Base-by-base conservation (phyloP, 2,329 filamentous ascomycete genomes). In the Pseudocercospora eumusae region DNA sequence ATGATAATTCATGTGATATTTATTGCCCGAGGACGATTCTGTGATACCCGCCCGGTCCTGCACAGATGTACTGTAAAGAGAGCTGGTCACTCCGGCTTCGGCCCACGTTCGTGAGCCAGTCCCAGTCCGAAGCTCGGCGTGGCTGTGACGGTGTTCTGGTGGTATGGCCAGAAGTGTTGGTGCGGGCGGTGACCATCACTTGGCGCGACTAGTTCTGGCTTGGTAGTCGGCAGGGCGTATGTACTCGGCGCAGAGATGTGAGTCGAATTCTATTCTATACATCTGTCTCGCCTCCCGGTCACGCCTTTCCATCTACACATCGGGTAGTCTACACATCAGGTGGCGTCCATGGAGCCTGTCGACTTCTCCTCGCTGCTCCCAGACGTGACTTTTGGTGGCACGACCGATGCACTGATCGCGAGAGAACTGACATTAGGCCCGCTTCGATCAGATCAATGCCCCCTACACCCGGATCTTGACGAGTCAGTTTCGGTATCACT, bases 301-400 rank as follows among this genome's bases (percentile, higher is more conserved):
- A 47, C 47, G 47, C 49, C 47, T 50, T 40, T 53, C 44, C 21
- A 23, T 42, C 49, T 60, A 33, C 33, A 31, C 40, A n/a, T 31
- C 57, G 23, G 55, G 27, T n/a, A 33, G 33, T n/a, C n/a, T n/a
- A n/a, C n/a, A n/a, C n/a, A n/a, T n/a, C n/a, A 42, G 13, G 65
- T 67, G 66, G 60, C 66, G 13, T 63, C 60, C 31, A 66, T 59
- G 33, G 56, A 44, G 18, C n/a, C n/a, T n/a, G n/a, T n/a, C n/a
- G 61, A 66, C 54, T 64, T 67, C 42, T 52, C 40, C 20, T 58
- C 60, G 27, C 56, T 66, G 33, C 42, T 68, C 10, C 44, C 66
- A 20, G 64, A 63, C 23, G 55, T 62, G 27, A 57, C 61, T 11
- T 63, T 61, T 47, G 60, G 33, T n/a, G 63, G 57, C 10, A 59